Evolutionary conservation across 768 basidiomycete genomes (phyloP).

Genomic region (Tylopilus subfusipes): DNA sequence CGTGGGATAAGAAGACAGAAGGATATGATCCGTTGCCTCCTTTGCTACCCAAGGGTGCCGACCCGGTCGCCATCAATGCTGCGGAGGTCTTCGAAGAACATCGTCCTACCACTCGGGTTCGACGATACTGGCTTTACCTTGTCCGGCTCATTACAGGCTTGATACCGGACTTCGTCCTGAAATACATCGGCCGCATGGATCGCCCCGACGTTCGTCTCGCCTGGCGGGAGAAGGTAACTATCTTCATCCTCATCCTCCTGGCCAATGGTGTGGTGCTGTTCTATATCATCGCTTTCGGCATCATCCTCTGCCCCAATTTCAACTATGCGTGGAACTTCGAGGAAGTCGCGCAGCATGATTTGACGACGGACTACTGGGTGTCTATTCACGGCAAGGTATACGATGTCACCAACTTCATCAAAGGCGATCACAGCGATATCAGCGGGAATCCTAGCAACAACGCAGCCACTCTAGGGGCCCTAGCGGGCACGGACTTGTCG

Average conservation of each 20-base stretch:
- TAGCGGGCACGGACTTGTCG: constrained; percentile 63
- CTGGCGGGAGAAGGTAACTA: constrained; percentile 68
- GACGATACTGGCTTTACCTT: constrained; percentile 56
- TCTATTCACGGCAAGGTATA: constrained; percentile 60
- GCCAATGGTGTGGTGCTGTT: constrained; percentile 56
- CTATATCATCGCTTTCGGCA: constrained; percentile 63
- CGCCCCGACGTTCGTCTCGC: constrained; percentile 64
- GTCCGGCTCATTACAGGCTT: constrained; percentile 54
- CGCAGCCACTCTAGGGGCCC: constrained; percentile 42
- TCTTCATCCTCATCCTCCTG: constrained; percentile 55
- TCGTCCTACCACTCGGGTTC: constrained; percentile 50
- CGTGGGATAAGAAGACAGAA: constrained; percentile 44
- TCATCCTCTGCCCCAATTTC: constrained; percentile 58
- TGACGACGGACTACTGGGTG: constrained; percentile 57
- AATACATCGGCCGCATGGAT: constrained; percentile 57
- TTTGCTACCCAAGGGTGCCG: constrained; percentile 35
- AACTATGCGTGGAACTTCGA: constrained; percentile 53
- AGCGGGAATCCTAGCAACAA: constrained; percentile 47
- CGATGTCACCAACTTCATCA: constrained; percentile 56
- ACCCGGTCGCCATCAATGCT: constrained; percentile 41
- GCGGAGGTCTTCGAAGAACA: constrained; percentile 48
- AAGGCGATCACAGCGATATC: constrained; percentile 62
- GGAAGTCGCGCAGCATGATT: constrained; percentile 51
- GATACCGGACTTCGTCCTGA: constrained; percentile 51
- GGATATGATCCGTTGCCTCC: constrained; percentile 30